Evolutionary conservation across 257 asterid species (phyloP), one percentile per base, ranked within the genome.

Genomic region (Henckelia pumila): DNA sequence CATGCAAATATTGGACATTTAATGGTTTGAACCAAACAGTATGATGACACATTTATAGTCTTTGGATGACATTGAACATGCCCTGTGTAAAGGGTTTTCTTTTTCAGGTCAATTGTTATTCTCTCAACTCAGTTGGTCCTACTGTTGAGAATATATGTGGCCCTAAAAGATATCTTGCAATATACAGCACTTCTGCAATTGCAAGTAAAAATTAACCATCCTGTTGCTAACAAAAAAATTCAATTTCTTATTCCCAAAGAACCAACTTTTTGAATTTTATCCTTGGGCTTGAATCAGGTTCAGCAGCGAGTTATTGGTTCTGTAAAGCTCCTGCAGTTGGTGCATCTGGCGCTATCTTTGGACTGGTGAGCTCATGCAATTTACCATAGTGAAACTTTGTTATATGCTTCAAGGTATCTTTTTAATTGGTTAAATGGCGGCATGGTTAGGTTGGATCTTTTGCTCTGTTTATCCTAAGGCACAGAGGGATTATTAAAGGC

Each of bases 321-420:
- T 80, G 81, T 69, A 87, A 79, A 78, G 80, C 87, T 71, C 87
- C 98, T 62, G 86, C 98, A n/a, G 95, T 89, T 66, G 98, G 96
- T 62, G 95, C 98, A 74, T 87, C 96, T 0, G 95, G 98, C 69
- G 98, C 98, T 72, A 87, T 89, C 57, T 92, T 83, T 73, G 96
- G 98, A 82, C 74, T 92, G 79, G 98, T 92, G 78, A 85, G 80
- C 70, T 67, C 70, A 21, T 64, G 57, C 35, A 7, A 49, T 63
- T 55, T 24, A 55, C 29, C 23, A 1, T 67, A 16, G 52, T 40
- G 26, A 63, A 33, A 71, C 59, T 68, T 33, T 53, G 37, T 66
- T 35, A 44, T 40, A 56, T 49, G 63, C 58, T 19, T 69, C 49
- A 56, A 33, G 64, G 25, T 37, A 30, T 37, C 44, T 26, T 11